phyloP scores from a whole-genome alignment of 805 yeast species.

The Zygotorulaspora sp. region DNA sequence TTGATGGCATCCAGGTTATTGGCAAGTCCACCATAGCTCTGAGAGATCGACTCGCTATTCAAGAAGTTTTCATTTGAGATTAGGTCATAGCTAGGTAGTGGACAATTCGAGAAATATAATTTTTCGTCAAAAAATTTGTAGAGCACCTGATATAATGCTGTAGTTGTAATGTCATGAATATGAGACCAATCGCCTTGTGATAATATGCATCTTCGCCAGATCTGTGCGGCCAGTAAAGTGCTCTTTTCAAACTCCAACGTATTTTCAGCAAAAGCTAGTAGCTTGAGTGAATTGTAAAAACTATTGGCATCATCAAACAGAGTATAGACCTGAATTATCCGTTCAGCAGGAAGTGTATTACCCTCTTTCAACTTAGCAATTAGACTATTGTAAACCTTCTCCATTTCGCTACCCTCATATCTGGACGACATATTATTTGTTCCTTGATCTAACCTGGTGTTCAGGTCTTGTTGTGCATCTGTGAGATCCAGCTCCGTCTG shows the following conservation, averaged over 20 bases:
- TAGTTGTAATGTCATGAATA: constrained; percentile 42
- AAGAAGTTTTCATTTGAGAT: constrained; percentile 15
- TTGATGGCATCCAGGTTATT: constrained; percentile 11
- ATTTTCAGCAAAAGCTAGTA: constrained; percentile 40
- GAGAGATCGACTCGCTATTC: constrained; percentile 16
- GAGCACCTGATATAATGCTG: constrained; percentile 46
- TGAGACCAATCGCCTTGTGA: constrained; percentile 48
- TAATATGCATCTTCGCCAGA: constrained; percentile 59
- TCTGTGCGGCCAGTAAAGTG: constrained; percentile 33
- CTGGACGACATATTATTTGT: constrained; percentile 24
- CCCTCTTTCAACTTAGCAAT: constrained; percentile 27
- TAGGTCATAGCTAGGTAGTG: constrained; percentile 31
- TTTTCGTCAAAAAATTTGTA: constrained; percentile 34
- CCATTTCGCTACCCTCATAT: constrained; percentile 21
- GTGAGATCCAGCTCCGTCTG: constrained; percentile 47
- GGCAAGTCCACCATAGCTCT: constrained; percentile 15
- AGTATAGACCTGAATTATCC: constrained; percentile 51
- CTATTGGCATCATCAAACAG: constrained; percentile 38
- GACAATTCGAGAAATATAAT: constrained; percentile 25
- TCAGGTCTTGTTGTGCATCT: constrained; percentile 45
- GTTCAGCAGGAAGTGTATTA: constrained; percentile 40
- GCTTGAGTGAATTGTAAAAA: constrained; percentile 46
- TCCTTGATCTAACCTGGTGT: constrained; percentile 27
- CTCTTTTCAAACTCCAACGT: constrained; percentile 32
- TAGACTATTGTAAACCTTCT: constrained; percentile 23